phyloP scores from a whole-genome alignment of 192 early-diverging fungal species.

The Rhizophagus prolifer region DNA sequence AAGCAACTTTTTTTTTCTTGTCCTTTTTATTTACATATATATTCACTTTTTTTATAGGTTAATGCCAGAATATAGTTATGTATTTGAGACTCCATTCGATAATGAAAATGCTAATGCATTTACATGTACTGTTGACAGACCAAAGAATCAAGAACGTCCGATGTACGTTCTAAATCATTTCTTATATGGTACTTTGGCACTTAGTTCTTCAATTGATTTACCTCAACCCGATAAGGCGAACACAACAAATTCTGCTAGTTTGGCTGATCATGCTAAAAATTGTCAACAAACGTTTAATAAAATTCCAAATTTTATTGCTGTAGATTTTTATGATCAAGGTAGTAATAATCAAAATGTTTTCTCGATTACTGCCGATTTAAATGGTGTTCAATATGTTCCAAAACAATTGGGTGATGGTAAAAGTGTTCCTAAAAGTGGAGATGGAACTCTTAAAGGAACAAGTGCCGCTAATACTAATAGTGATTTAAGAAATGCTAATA shows the following conservation, averaged over 20 bases:
- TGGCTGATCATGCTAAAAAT: conserved; percentile 54
- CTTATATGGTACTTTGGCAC: conserved; percentile 47
- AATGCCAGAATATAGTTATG: conserved; percentile 59
- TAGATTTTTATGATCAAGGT: conserved; percentile 76
- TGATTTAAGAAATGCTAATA: too few species aligned
- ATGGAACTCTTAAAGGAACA: too few species aligned
- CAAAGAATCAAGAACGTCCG: conserved; percentile 40
- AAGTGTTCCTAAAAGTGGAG: too few species aligned
- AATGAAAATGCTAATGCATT: conserved; percentile 50
- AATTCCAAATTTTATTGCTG: conserved; percentile 67
- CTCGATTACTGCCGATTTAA: conserved; percentile 1
- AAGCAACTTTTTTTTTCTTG: conserved; percentile 18
- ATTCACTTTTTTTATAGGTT: conserved; percentile 40
- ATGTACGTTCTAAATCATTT: conserved; percentile 81
- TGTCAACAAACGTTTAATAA: conserved; percentile 50
- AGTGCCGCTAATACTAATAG: too few species aligned
- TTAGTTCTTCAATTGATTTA: conserved; percentile 40
- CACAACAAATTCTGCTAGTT: conserved; percentile 54
- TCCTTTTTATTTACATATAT: background rate
- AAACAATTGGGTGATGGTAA: background rate
- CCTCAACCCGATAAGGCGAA: conserved; percentile 53
- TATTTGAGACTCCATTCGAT: conserved; percentile 72
- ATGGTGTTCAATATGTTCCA: conserved; percentile 6
- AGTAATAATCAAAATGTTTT: background rate
- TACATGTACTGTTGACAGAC: conserved; percentile 60